Base-by-base conservation (phyloP, 2,329 filamentous ascomycete genomes). In the Colletotrichum euphorbiae region DNA sequence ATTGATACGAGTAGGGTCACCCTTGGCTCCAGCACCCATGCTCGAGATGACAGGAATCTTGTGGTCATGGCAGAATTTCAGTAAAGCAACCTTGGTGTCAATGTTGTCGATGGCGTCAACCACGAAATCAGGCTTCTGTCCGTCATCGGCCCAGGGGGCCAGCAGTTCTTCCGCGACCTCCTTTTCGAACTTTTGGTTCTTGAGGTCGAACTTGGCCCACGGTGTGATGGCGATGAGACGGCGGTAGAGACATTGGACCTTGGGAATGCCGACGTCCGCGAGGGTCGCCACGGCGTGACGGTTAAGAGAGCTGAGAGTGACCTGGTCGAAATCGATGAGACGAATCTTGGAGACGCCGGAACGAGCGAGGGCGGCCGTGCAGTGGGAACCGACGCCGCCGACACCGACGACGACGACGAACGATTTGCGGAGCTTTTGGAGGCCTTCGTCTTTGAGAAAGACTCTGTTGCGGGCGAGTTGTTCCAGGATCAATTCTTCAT, bases 31-130 rank as follows among this genome's bases (percentile, higher is more conserved):
- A 0, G 96, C 96, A 1, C 96, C 96, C 94, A 98, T 98, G 36
- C 93, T 93, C 15, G 93, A 96, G 70, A 99, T 94, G 31, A 99
- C 93, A 1, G 89, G 91, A 28, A 98, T 83, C 2, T 86, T 84
- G 75, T 93, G 87, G 69, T 90, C 87, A 76, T 94, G 86, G 80
- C 96, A 99, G 80, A 97, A 97, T 74, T 93, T 90, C 45, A 99
- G 84, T 62, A 99, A 82, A 17, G 91, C 91, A 3, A 99, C 95
- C 81, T 99, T 99, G 61, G 93, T 97, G 58, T 97, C 93, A 70
- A 99, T 98, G 76, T 99, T 98, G 79, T 99, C 96, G 72, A 99
- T 99, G 21, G 95, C 97, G 79, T 99, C 96, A 40, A 99, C 89
- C n/a, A 99, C 89, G 75, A 91, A 99, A 74, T 95, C 91, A 1